phyloP scores from a whole-genome alignment of 768 basidiomycete genomes.

The Antrodiella citrinella region DNA sequence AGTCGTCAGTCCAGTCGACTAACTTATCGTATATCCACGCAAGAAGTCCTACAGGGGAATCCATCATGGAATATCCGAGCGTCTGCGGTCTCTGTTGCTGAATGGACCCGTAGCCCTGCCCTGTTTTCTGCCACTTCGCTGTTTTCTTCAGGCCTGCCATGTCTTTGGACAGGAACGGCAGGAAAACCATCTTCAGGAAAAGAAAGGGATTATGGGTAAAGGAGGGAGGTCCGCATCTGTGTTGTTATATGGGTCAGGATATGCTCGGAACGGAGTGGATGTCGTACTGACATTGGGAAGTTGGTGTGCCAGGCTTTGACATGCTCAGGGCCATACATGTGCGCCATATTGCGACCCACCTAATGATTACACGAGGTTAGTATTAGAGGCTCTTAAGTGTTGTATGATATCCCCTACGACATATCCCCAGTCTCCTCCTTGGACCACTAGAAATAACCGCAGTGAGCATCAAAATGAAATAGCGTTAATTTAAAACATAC shows the following conservation, averaged over 20 bases:
- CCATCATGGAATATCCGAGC: constrained; percentile 41
- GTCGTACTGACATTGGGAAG: constrained; percentile 1
- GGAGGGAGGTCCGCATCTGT: constrained; percentile 15
- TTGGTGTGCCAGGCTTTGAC: constrained; percentile 19
- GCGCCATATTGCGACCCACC: not conserved
- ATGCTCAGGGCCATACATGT: constrained; percentile 18
- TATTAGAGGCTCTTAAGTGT: no score
- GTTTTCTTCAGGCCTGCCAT: constrained; percentile 13
- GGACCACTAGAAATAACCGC: no score
- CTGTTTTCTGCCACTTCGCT: constrained; percentile 13
- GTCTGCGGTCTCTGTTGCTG: constrained; percentile 29
- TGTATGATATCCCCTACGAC: no score
- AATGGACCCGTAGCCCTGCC: constrained; percentile 20
- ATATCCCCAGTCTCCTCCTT: constrained; percentile 32
- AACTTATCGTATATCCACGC: constrained; percentile 31
- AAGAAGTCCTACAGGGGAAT: constrained; percentile 45
- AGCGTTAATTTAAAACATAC: constrained; percentile 7
- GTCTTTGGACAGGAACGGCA: constrained; percentile 22
- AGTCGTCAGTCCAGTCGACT: constrained; percentile 32
- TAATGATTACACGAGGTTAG: constrained; percentile 1
- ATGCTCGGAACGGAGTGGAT: not conserved
- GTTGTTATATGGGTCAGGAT: not conserved
- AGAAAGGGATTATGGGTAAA: constrained; percentile 18
- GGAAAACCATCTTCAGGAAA: constrained; percentile 22
- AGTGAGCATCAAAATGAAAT: not conserved